phyloP scores from a whole-genome alignment of 2,329 filamentous ascomycete genomes.

The Pseudopyrenochaeta lycopersici region DNA sequence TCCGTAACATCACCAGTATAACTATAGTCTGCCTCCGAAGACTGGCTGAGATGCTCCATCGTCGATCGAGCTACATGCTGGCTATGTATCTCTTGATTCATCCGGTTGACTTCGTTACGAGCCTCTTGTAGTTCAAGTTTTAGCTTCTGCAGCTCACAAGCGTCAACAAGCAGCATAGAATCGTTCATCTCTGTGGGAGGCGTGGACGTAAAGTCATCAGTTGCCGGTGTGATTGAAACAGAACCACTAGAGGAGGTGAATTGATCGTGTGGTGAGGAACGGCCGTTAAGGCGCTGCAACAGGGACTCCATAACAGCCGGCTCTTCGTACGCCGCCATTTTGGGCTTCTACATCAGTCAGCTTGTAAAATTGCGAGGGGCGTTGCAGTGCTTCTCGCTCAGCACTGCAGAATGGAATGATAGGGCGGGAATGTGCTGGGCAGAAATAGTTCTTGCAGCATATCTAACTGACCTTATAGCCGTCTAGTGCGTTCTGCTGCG shows the following conservation, averaged over 20 bases:
- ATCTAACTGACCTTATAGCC: slow-evolving; percentile 43
- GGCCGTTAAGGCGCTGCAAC: slow-evolving; percentile 75
- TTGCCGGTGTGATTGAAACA: slow-evolving; percentile 69
- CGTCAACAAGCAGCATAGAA: slow-evolving; percentile 47
- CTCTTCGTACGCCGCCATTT: slow-evolving; percentile 52
- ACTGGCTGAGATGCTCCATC: slow-evolving; percentile 64
- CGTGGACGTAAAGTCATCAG: slow-evolving; percentile 59
- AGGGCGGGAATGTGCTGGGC: not conserved
- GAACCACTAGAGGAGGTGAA: slow-evolving; percentile 68
- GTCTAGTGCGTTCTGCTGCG: slow-evolving; percentile 30
- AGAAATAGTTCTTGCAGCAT: not conserved
- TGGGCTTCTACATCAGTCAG: slow-evolving; percentile 58
- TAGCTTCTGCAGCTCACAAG: slow-evolving; percentile 71
- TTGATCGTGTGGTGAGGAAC: slow-evolving; percentile 56
- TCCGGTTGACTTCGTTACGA: slow-evolving; percentile 73
- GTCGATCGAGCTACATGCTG: slow-evolving; percentile 69
- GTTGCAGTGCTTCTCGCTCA: too few relatives aligned
- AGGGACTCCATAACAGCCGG: slow-evolving; percentile 66
- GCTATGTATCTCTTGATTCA: slow-evolving; percentile 76
- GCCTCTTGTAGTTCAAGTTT: slow-evolving; percentile 77
- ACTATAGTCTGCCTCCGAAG: slow-evolving; percentile 60
- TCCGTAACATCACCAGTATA: slow-evolving; percentile 57
- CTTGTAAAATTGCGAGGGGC: slow-evolving; percentile 6
- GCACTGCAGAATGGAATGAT: not conserved
- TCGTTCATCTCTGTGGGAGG: slow-evolving; percentile 35